Evolutionary conservation across 345 rosid species (phyloP).

Genomic region (Dipteronia dyeriana): DNA sequence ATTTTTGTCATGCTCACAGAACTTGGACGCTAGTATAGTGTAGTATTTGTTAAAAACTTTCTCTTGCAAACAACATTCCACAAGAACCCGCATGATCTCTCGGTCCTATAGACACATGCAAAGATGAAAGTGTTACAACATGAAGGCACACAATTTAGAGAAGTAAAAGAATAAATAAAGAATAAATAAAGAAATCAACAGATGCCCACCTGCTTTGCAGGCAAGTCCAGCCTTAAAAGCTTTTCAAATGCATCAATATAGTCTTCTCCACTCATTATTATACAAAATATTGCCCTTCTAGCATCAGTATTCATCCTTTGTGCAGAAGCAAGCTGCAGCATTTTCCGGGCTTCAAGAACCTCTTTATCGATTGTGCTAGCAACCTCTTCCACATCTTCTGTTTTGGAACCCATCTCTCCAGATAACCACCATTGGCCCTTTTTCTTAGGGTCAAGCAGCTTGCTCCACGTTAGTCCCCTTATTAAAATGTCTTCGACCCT

Average conservation of each 20-base stretch:
- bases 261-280: slow-evolving; percentile 93
- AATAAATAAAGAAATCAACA: slow-evolving; percentile 1
- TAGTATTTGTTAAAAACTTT: slow-evolving; percentile 85
- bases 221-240: slow-evolving; percentile 78
- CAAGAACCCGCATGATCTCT: slow-evolving; percentile 86
- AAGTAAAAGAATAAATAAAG: background rate
- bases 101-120: slow-evolving; percentile 56
- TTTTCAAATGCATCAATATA: slow-evolving; percentile 90
- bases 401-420: slow-evolving; percentile 42
- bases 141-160: background rate
- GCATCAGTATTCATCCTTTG: slow-evolving; percentile 95
- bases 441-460: slow-evolving; percentile 80
- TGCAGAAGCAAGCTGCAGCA: slow-evolving; percentile 90
- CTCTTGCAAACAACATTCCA: slow-evolving; percentile 91
- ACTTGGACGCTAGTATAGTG: slow-evolving; percentile 67
- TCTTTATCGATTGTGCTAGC: slow-evolving; percentile 88
- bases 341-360: slow-evolving; percentile 73
- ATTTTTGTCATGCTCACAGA: slow-evolving; percentile 86
- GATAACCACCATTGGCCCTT: slow-evolving; percentile 98
- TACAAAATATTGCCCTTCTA: slow-evolving; percentile 89
- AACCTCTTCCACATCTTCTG: slow-evolving; percentile 57
- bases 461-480: slow-evolving; percentile 89
- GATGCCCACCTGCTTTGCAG: slow-evolving; percentile 67
- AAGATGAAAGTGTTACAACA: background rate
- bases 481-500: slow-evolving; percentile 65